Percentiles rank a stretch among this genome's conserved stretches.
phyloP scores from a whole-genome alignment of 2,329 filamentous ascomycete species.

The Exophiala sideris region DNA sequence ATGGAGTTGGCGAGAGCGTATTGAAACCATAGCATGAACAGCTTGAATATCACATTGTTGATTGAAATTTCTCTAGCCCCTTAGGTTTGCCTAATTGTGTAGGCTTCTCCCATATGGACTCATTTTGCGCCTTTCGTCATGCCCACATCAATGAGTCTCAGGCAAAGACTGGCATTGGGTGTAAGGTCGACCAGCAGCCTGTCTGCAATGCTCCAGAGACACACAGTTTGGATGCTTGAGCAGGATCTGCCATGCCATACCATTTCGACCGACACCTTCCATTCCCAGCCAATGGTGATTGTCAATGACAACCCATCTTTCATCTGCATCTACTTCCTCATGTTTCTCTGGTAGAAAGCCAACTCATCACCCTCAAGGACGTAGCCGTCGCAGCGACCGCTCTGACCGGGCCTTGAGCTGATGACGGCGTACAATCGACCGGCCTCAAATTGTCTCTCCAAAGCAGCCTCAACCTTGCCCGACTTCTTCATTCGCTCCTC shows the following conservation, averaged over 20 bases:
- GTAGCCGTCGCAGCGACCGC: slow-evolving; percentile 94
- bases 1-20: not conserved
- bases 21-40: not conserved
- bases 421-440: slow-evolving; percentile 95
- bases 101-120: not conserved
- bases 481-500: slow-evolving; percentile 72
- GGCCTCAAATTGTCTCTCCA: slow-evolving; percentile 99
- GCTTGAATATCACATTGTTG: slow-evolving; percentile 1
- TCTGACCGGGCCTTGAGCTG: slow-evolving; percentile 91
- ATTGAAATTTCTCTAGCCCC: slow-evolving; percentile 8
- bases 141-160: slow-evolving; percentile 3
- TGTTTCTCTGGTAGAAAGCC: slow-evolving; percentile 99
- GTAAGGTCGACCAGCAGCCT: not conserved
- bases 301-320: not conserved
- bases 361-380: slow-evolving; percentile 99
- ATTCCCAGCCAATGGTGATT: not conserved
- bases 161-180: slow-evolving; percentile 1
- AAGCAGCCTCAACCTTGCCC: slow-evolving; percentile 87
- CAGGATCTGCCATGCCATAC: not conserved
- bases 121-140: slow-evolving; percentile 4
- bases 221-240: not conserved
- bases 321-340: slow-evolving; percentile 80
- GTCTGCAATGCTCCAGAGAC: not conserved
- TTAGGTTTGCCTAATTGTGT: not conserved
- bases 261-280: not conserved